Evolutionary conservation across 208 protist genomes (phyloP).

Genomic region (Trypanosoma melophagium): DNA sequence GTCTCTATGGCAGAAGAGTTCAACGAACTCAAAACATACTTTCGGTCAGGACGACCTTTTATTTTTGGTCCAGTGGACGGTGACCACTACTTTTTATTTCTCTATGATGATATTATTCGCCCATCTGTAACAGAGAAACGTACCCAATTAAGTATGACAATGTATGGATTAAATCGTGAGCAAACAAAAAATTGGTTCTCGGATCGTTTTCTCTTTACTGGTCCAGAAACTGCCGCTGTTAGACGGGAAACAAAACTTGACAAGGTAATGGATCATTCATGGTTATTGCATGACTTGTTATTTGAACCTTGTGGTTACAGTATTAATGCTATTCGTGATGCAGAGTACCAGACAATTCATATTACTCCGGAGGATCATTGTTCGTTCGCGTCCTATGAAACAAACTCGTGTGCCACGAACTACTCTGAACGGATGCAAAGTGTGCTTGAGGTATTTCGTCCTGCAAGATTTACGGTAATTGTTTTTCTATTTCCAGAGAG

Average conservation of each 20-base stretch:
- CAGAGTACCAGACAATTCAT: conserved; percentile 94
- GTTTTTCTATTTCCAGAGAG: conserved; percentile 83
- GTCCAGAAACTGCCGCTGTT: conserved; percentile 66
- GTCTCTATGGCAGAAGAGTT: conserved; percentile 81
- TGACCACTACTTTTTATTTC: conserved; percentile 93
- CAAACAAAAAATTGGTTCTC: conserved; percentile 86
- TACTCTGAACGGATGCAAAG: conserved; percentile 61
- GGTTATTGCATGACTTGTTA: conserved; percentile 85
- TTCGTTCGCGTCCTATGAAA: conserved; percentile 94
- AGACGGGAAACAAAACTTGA: conserved; percentile 65
- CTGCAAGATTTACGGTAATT: conserved; percentile 86
- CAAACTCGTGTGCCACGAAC: conserved; percentile 75
- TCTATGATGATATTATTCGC: conserved; percentile 84
- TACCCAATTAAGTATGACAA: conserved; percentile 88
- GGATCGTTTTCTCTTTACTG: conserved; percentile 66
- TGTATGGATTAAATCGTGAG: conserved; percentile 86
- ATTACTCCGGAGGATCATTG: conserved; percentile 94
- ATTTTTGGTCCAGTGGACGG: conserved; percentile 90
- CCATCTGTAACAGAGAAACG: conserved; percentile 63
- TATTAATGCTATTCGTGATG: conserved; percentile 88
- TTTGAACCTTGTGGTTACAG: conserved; percentile 95
- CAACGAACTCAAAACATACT: conserved; percentile 71
- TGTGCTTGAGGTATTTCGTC: conserved; percentile 73
- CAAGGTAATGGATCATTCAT: conserved; percentile 68
- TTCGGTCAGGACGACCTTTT: conserved; percentile 82